Base-by-base conservation (phyloP, 2,329 filamentous ascomycete species). In the Scortechinia acanthostroma region DNA sequence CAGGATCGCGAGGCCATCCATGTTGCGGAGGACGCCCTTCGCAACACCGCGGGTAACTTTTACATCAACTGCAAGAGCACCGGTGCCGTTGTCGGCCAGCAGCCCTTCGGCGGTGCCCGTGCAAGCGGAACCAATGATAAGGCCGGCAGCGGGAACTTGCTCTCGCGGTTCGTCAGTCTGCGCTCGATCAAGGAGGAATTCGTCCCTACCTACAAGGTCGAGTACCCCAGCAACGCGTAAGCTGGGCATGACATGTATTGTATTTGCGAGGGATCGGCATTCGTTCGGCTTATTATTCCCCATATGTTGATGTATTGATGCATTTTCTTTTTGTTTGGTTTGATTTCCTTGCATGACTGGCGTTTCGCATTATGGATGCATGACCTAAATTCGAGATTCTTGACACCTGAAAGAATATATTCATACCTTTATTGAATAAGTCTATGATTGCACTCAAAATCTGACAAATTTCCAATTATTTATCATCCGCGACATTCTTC, bases 21-120 rank as follows among this genome's bases (percentile, higher is more conserved):
- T 20, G 72, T 73, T 46, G 87, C 86, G 0, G 86, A 90, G 62
- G 77, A 89, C 53, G 75, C 72, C 49, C 71, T 91, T 45, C 73
- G 85, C 51, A 80, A 90, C 58, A 70, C 83, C 0, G 86, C 87
- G 1, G 87, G 87, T 35, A 91, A 91, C 70, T 91, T 91, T 61
- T 91, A 91, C 68, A 74, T 91, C 65, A 91, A 91, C 69, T 86
- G 83, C 70, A 91, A 91, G 76, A 83, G 78, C 62, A 87, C 83
- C 2, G 25, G 5, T 43, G 37, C 46, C 52, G 62, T 73, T 35
- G 66, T 70, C 5, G 69, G 66, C 20, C 69, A 72, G 52, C 69
- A 72, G 51, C 66, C 69, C 3, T 71, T 72, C 52, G 69, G 69
- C 28, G 69, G 69, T 46, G 60, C 64, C 2, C 60, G 69, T 46